These are phyloP conservation scores for Metschnikowia sp. DNA, from an alignment of 805 yeast genomes.

Conservation along the genomic window DNA sequence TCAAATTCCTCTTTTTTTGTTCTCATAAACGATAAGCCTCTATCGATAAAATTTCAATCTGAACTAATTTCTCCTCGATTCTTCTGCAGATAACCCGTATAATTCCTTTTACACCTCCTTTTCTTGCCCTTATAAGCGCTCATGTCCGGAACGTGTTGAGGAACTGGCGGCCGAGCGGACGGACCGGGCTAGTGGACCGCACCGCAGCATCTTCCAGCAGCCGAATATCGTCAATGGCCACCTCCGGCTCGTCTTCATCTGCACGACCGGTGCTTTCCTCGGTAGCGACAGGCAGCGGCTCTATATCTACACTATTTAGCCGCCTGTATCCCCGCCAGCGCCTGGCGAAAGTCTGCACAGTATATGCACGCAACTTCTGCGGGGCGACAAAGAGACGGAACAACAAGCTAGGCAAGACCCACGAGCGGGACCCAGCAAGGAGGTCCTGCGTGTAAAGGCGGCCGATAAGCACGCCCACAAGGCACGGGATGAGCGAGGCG, in stretches of 20 bases:
- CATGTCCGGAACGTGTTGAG: conserved; percentile 55
- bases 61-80: too few relatives aligned
- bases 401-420: conserved; percentile 29
- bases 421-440: conserved; percentile 37
- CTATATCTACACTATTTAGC: conserved; percentile 3
- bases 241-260: conserved; percentile 23
- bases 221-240: conserved; percentile 19
- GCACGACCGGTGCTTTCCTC: not conserved
- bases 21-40: too few relatives aligned
- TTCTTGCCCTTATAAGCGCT: conserved; percentile 20
- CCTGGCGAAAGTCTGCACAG: conserved; percentile 1
- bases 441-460: conserved; percentile 40
- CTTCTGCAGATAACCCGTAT: too few relatives aligned
- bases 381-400: conserved; percentile 31
- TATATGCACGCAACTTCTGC: conserved; percentile 9
- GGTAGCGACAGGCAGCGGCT: conserved; percentile 4
- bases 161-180: conserved; percentile 60
- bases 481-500: conserved; percentile 34
- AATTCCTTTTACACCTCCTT: not conserved
- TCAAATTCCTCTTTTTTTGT: too few relatives aligned
- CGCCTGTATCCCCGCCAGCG: conserved; percentile 13
- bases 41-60: too few relatives aligned
- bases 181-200: conserved; percentile 57
- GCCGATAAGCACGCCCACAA: conserved; percentile 44
- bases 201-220: conserved; percentile 9